Evolutionary conservation across 305 asterid species (phyloP).

Genomic region (Fraxinus paxiana): DNA sequence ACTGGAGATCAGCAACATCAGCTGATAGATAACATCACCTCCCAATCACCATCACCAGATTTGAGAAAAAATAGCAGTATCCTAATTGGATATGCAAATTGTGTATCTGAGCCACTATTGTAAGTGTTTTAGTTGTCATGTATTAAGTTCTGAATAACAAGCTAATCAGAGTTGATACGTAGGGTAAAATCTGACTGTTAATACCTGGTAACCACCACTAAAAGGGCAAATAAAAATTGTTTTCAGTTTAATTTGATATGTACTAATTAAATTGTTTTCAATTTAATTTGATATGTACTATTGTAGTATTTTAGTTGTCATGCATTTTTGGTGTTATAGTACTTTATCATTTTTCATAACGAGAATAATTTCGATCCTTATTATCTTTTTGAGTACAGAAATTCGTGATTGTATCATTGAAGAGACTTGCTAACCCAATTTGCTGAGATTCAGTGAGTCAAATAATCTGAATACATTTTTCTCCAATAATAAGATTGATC

Average conservation of each 20-base stretch:
- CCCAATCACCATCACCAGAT: background rate
- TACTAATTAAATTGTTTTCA: background rate
- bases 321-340: background rate
- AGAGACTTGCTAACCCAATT: background rate
- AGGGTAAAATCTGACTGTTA: background rate
- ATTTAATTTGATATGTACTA: background rate
- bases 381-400: background rate
- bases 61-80: background rate
- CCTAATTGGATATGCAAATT: background rate
- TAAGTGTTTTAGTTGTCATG: background rate
- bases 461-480: background rate
- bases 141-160: constrained; percentile 3
- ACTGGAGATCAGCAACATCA: background rate
- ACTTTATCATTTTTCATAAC: constrained; percentile 8
- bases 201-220: background rate
- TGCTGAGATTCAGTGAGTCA: background rate
- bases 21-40: background rate
- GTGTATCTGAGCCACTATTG: background rate
- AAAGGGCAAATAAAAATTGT: background rate
- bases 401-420: background rate
- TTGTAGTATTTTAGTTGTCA: background rate
- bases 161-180: background rate
- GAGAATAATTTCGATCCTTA: background rate
- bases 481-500: no score
- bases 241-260: background rate